Evolutionary conservation across 305 asterid genomes (phyloP).

Genomic region (Rubia balearica): DNA sequence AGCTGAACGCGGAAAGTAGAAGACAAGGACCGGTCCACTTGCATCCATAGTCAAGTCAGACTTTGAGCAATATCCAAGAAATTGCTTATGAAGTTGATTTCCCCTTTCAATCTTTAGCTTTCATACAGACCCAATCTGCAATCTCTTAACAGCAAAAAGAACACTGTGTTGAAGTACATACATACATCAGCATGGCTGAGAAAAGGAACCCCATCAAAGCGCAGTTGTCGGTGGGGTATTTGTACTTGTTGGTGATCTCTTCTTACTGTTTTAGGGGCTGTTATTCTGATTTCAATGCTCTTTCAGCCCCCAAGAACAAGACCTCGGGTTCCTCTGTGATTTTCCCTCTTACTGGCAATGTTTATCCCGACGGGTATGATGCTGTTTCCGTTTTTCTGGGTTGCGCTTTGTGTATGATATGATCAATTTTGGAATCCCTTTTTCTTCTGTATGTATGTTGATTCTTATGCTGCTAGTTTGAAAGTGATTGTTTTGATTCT

Average conservation of each 20-base stretch:
- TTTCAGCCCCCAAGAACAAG: slow-evolving; percentile 13
- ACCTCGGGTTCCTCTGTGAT: slow-evolving; percentile 48
- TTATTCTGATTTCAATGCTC: slow-evolving; percentile 17
- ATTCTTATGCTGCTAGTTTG: background rate
- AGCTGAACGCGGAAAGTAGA: background rate
- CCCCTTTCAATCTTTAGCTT: background rate
- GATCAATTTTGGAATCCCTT: background rate
- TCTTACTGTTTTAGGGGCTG: slow-evolving; percentile 10
- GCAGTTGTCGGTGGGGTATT: slow-evolving; percentile 9
- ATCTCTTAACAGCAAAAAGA: background rate
- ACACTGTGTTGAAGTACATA: background rate
- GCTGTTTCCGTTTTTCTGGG: background rate
- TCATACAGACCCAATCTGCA: background rate
- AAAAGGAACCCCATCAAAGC: background rate
- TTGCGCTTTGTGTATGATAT: background rate
- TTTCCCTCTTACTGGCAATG: slow-evolving; percentile 75
- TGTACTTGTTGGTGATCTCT: background rate
- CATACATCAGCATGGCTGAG: background rate
- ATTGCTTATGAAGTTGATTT: background rate
- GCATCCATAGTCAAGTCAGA: background rate
- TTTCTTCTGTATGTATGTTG: background rate
- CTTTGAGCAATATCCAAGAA: slow-evolving; percentile 10
- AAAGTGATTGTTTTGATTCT: background rate
- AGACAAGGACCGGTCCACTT: background rate
- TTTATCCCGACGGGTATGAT: slow-evolving; percentile 76